Evolutionary conservation across 495 filamentous ascomycete species (phyloP), one percentile per base, ranked within the genome.

Genomic region (Penicillium canariense): DNA sequence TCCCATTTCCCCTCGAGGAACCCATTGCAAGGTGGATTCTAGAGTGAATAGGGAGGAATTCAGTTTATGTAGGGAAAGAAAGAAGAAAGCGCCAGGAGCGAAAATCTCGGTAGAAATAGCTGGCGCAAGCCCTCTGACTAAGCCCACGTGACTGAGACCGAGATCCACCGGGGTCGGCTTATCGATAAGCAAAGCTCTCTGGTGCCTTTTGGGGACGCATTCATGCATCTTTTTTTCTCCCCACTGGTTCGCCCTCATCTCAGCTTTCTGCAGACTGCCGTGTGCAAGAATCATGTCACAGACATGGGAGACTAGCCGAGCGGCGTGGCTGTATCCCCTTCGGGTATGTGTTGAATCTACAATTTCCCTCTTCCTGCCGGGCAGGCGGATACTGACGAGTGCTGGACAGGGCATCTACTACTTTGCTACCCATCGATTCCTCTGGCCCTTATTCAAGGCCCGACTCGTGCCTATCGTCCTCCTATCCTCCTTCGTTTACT

Each of bases 361-460:
- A 17, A 11, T 28, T 42, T 12, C 32, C 26, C 15, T 17, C 20
- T 38, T 18, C 26, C 17, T 45, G 9, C 30, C 12, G 10, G 5
- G 27, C 7, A 17, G 20, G 12, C 20, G 12, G 17, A n/a, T 53
- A 28, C 50, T 53, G 30, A 59, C 49, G 3, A 6, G 15, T 14
- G 9, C 28, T 5, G 18, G 10, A 14, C 17, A 86, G 82, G 84
- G 84, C 6, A 75, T 87, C 46, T 75, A 75, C 56, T 87, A 83
- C 59, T 85, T 85, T 60, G 57, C 76, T 32, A 69, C 72, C 10
- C 83, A 84, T 62, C 81, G 76, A 4, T 87, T 82, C 58, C 74
- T 87, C n/a, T 86, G 78, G 68, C 83, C 84, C 26, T 69, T 87
- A 2, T 76, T 86, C 27, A 76, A 78, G 47, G 73, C 78, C 14